Evolutionary conservation across 352 stramenopile genomes (phyloP), one percentile per base, ranked within the genome.

Genomic region (Thraustochytrium striatum): DNA sequence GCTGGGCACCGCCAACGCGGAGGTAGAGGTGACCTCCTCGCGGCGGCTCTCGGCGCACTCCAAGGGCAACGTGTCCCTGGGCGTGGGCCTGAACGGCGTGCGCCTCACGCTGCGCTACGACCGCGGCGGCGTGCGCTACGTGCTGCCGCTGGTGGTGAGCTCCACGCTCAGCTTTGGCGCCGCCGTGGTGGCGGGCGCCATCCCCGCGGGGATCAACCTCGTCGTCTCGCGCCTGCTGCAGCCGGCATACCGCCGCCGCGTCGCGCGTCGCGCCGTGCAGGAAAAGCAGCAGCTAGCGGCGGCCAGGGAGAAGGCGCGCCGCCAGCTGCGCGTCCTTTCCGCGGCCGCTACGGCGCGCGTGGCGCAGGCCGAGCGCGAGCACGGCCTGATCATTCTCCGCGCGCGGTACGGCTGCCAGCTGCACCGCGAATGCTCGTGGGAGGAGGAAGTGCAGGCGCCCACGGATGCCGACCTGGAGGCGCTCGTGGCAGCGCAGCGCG

Each of bases 81-180:
- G 41, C 11, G 41, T 75, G 19, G 65, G 65, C 52, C 43, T 75
- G 13, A 38, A 7, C 21, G 65, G 65, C 65, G 47, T 75, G 33
- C 43, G 19, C 19, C 35, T 75, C 7, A 75, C 65, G 3, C 3
- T 75, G 39, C 65, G 65, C 65, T 75, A 75, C 65, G 65, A 75
- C 30, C 43, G 65, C 21, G 65, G 65, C 35, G 65, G 65, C 32
- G 16, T 75, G 39, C 43, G 65, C 32, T 75, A 75, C 65, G 43
- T 38, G 1, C 41, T 75, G 21, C 65, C 65, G 32, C 65, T 75
- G 11, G 52, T 43, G 35, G 41, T 75, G 5, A 75, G 41, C 43
- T 61, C 65, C 19, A 30, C 33, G 2, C 52, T 75, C 50, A 43
- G n/a, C 11, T 61, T 75, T 38, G 65, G 65, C 32, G 65, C 65